These are phyloP conservation scores for Pythium scleroteichum DNA, from an alignment of 352 stramenopile genomes.

Conservation along the genomic window DNA sequence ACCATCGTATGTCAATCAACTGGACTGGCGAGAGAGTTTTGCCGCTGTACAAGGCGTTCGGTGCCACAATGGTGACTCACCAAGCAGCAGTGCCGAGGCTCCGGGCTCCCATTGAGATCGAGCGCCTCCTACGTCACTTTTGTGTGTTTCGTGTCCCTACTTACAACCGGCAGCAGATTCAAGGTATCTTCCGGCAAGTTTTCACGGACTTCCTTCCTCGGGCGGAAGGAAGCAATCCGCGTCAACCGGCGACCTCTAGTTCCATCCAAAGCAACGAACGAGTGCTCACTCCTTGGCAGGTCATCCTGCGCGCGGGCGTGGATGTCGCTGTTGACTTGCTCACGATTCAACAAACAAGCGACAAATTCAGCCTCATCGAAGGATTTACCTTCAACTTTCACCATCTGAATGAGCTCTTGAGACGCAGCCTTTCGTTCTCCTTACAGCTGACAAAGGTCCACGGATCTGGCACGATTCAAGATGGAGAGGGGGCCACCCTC, in stretches of 20 bases:
- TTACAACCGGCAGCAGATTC: slow-evolving; percentile 47
- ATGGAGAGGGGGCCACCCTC: slow-evolving; percentile 28
- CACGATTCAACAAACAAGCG: slow-evolving; percentile 34
- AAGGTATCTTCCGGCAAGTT: slow-evolving; percentile 53
- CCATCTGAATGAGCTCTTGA: slow-evolving; percentile 40
- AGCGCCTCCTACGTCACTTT: slow-evolving; percentile 56
- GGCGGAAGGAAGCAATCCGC: not conserved
- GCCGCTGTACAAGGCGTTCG: slow-evolving; percentile 40
- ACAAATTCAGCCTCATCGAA: slow-evolving; percentile 2
- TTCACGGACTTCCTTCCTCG: slow-evolving; percentile 35
- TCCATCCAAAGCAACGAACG: slow-evolving; percentile 7
- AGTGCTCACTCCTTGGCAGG: slow-evolving; percentile 42
- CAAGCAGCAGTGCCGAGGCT: not conserved
- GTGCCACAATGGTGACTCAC: slow-evolving; percentile 36
- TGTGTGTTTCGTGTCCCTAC: slow-evolving; percentile 40
- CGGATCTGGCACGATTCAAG: not conserved
- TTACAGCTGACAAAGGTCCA: not conserved
- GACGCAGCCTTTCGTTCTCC: slow-evolving; percentile 39
- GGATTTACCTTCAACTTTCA: slow-evolving; percentile 56
- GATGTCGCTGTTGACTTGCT: slow-evolving; percentile 49
- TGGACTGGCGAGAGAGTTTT: slow-evolving; percentile 32
- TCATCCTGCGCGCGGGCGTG: slow-evolving; percentile 50
- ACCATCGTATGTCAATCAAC: slow-evolving; percentile 44
- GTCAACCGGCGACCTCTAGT: not conserved
- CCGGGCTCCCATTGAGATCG: not conserved